Conservation (phyloP, 2,329 filamentous ascomycete genomes). For the Rachicladosporium sp. region DNA sequence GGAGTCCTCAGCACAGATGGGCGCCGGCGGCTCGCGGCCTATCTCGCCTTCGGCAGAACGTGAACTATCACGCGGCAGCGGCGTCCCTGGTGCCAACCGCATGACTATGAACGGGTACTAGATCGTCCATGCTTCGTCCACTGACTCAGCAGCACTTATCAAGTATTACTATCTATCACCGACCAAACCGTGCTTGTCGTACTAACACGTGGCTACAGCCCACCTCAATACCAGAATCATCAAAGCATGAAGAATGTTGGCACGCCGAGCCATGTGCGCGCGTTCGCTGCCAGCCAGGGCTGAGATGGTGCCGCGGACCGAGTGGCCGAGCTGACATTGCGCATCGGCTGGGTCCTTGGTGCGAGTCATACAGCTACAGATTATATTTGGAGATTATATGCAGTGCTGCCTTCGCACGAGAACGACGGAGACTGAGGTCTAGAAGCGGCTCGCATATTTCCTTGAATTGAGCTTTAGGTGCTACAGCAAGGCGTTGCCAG, state of each 20-base stretch:
- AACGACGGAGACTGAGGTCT: no score
- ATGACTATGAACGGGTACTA: conserved; percentile 99
- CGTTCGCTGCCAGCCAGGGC: conserved; percentile 14
- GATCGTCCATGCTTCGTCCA: conserved; percentile 13
- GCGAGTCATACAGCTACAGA: background rate
- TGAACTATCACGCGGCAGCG: conserved; percentile 45
- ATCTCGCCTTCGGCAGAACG: conserved; percentile 92
- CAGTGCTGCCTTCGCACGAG: background rate
- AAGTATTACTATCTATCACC: conserved; percentile 11
- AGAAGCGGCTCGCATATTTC: no score
- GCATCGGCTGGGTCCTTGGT: background rate
- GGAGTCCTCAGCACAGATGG: conserved; percentile 82
- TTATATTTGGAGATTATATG: background rate
- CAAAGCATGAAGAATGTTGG: conserved; percentile 3
- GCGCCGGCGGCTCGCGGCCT: conserved; percentile 59
- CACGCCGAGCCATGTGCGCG: conserved; percentile 14
- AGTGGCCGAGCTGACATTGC: background rate
- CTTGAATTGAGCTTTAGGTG: no score
- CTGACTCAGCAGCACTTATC: conserved; percentile 7
- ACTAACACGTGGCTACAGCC: conserved; percentile 5
- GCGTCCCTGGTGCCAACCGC: conserved; percentile 56
- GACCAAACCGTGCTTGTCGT: conserved; percentile 6
- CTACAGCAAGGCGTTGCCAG: no score
- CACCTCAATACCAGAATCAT: conserved; percentile 1
- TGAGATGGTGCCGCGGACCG: conserved; percentile 1